These are phyloP conservation scores for Colletotrichum filicis DNA, from an alignment of 2,329 filamentous ascomycete genomes.

Conservation along the genomic window DNA sequence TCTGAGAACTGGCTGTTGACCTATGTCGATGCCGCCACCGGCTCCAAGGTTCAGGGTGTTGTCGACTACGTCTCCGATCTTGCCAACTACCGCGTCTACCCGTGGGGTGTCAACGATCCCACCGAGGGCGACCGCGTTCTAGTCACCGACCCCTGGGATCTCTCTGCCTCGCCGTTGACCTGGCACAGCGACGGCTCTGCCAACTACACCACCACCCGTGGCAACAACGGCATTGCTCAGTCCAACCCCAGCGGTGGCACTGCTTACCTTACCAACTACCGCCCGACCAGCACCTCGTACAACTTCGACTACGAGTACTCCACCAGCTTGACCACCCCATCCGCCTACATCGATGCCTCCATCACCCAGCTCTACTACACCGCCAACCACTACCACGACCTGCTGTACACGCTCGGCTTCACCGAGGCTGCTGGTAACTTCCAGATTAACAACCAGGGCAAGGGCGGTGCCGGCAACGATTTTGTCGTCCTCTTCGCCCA, in stretches of 20 bases:
- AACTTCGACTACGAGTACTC: slow-evolving; percentile 55
- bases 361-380: slow-evolving; percentile 67
- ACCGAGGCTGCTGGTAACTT: slow-evolving; percentile 66
- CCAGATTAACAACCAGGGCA: slow-evolving; percentile 60
- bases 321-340: slow-evolving; percentile 43
- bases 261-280: slow-evolving; percentile 44
- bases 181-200: slow-evolving; percentile 61
- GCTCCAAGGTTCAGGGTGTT: slow-evolving; percentile 56
- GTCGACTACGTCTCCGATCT: slow-evolving; percentile 63
- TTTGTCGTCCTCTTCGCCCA: slow-evolving; percentile 62
- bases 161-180: slow-evolving; percentile 52
- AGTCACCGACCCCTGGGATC: slow-evolving; percentile 56
- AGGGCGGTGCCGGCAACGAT: slow-evolving; percentile 58
- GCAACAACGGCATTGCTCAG: slow-evolving; percentile 65
- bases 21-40: slow-evolving; percentile 60
- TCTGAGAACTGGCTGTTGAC: slow-evolving; percentile 62
- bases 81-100: slow-evolving; percentile 61
- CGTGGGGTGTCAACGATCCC: slow-evolving; percentile 63
- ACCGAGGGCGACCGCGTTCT: slow-evolving; percentile 52
- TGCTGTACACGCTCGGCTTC: slow-evolving; percentile 64
- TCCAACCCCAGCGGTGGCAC: slow-evolving; percentile 56
- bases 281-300: slow-evolving; percentile 50
- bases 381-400: slow-evolving; percentile 64
- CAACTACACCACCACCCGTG: slow-evolving; percentile 58
- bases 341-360: slow-evolving; percentile 58